Conservation (phyloP, 768 basidiomycete genomes). For the Lentinus tigrinus region DNA sequence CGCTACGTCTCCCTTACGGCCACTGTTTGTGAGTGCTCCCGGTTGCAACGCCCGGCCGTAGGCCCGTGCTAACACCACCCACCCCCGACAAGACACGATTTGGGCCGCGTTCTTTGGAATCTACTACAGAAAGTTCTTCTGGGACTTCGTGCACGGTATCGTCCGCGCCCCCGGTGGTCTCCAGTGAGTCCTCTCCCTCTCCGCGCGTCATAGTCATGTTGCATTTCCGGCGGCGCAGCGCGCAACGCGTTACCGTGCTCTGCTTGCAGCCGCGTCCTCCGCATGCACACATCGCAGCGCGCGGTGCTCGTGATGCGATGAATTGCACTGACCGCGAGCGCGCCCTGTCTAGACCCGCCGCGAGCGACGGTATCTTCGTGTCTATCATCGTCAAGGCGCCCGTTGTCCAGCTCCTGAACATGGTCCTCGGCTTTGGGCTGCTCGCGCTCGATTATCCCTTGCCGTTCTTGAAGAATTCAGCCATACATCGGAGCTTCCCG, state of each 20-base stretch:
- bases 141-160: constrained; percentile 88
- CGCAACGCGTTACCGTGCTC: not conserved
- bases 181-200: constrained; percentile 52
- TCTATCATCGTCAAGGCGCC: constrained; percentile 76
- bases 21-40: constrained; percentile 60
- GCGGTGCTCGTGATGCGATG: not conserved
- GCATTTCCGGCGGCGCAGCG: not conserved
- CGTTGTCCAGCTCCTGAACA: constrained; percentile 65
- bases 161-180: constrained; percentile 76
- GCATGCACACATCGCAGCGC: no score
- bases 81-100: constrained; percentile 56
- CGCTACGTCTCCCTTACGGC: constrained; percentile 69
- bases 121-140: constrained; percentile 92
- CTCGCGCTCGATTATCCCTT: constrained; percentile 73
- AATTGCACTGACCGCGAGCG: not conserved
- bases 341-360: constrained; percentile 48
- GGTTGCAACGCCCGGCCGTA: not conserved
- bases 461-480: constrained; percentile 51
- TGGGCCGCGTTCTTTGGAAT: constrained; percentile 84
- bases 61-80: constrained; percentile 9
- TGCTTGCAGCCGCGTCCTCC: not conserved
- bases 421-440: constrained; percentile 58
- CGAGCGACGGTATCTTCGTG: constrained; percentile 61
- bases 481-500: constrained; percentile 65
- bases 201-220: not conserved